phyloP scores from a whole-genome alignment of 768 basidiomycete genomes.

The Collybia mongolica region DNA sequence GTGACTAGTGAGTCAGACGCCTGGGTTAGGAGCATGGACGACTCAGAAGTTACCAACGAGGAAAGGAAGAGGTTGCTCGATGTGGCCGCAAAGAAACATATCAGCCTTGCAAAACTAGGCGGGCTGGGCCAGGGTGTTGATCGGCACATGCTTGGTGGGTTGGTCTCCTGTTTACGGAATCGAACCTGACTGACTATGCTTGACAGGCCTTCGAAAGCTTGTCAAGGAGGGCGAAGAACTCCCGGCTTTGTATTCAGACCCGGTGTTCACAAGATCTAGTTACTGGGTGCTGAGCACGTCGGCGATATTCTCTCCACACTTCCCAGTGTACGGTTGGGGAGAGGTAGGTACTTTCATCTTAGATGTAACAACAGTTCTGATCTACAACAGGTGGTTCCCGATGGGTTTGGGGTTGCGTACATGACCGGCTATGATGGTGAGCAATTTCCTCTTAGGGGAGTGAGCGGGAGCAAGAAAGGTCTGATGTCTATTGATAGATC shows the following conservation, averaged over 20 bases:
- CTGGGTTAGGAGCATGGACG: conserved; percentile 78
- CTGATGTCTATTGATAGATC: conserved; percentile 54
- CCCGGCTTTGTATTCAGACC: conserved; percentile 75
- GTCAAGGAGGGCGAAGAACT: conserved; percentile 58
- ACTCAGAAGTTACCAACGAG: conserved; percentile 33
- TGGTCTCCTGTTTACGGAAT: neutral
- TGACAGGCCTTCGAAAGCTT: conserved; percentile 67
- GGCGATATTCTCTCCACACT: conserved; percentile 82
- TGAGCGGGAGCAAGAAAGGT: conserved; percentile 1
- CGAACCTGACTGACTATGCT: neutral
- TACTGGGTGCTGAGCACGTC: conserved; percentile 92
- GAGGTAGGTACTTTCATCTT: conserved; percentile 44
- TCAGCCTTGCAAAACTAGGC: conserved; percentile 61
- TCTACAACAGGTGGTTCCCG: conserved; percentile 67
- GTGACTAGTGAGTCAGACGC: conserved; percentile 74
- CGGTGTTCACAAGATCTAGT: conserved; percentile 66
- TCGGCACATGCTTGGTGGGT: conserved; percentile 80
- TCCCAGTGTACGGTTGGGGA: conserved; percentile 91
- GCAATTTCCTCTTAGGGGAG: conserved; percentile 18
- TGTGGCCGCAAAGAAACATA: conserved; percentile 63
- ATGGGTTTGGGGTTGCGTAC: conserved; percentile 94
- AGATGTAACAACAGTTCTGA: neutral
- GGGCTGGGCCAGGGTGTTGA: conserved; percentile 78
- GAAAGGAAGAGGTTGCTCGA: conserved; percentile 54
- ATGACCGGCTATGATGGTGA: conserved; percentile 85